A percentile compares a stretch with the other conserved stretches of the same genome.
Evolutionary conservation across 2,329 filamentous ascomycete species (phyloP).

Genomic region (Botrytis fragariae): DNA sequence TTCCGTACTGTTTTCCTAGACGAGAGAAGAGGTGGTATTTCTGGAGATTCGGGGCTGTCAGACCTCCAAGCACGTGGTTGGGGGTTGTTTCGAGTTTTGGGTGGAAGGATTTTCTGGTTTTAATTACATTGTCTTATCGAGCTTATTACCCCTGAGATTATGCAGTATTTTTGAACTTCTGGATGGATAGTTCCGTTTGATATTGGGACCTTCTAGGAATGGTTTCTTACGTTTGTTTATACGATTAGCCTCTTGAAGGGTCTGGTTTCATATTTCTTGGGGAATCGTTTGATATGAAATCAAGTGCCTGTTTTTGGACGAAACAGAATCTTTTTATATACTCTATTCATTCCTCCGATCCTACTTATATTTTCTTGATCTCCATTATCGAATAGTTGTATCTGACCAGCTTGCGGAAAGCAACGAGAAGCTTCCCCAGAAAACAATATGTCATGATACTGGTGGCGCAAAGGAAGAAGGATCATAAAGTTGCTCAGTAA

Average conservation of each 20-base stretch:
- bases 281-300: background rate
- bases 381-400: background rate
- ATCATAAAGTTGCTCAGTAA: background rate
- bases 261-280: background rate
- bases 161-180: background rate
- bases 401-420: background rate
- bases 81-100: constrained; percentile 1
- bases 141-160: background rate
- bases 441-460: background rate
- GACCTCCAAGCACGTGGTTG: background rate
- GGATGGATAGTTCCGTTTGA: background rate
- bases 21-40: background rate
- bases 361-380: background rate
- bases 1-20: background rate
- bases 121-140: background rate
- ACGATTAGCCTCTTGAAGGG: background rate
- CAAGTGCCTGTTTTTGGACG: background rate
- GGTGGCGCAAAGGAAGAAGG: background rate
- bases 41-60: background rate
- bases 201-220: background rate
- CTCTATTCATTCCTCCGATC: background rate
- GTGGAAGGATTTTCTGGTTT: background rate
- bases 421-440: background rate
- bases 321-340: background rate
- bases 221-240: background rate